Conservation (phyloP, 2,329 filamentous ascomycete genomes). For the Apiospora koreana region DNA sequence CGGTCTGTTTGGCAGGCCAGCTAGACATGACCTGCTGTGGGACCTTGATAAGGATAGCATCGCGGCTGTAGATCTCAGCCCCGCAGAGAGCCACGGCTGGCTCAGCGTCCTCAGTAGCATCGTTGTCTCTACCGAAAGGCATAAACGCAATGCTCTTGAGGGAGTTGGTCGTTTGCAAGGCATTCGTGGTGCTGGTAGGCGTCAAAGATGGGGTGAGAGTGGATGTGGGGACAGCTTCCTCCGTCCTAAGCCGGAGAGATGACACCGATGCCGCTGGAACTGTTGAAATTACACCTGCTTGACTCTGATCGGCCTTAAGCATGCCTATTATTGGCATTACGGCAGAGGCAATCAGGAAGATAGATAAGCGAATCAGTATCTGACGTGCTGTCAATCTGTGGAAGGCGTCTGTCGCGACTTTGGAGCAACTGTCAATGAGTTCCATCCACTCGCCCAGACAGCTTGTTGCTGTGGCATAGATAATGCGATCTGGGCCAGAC, state of each 20-base stretch:
- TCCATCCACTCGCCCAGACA: neutral
- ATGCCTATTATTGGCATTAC: neutral
- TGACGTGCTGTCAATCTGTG: neutral
- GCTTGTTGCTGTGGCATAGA: neutral
- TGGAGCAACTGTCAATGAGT: neutral
- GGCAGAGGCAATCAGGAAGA: neutral
- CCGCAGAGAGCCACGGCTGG: slow-evolving; percentile 42
- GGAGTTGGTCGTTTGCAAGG: slow-evolving; percentile 32
- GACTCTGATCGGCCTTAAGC: neutral
- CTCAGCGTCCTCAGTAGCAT: slow-evolving; percentile 24
- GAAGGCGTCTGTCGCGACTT: neutral
- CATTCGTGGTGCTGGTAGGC: slow-evolving; percentile 32
- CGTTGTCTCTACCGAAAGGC: slow-evolving; percentile 42
- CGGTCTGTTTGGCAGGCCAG: slow-evolving; percentile 59
- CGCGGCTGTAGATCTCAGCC: slow-evolving; percentile 45
- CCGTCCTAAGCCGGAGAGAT: slow-evolving; percentile 22
- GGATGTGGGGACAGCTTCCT: slow-evolving; percentile 25
- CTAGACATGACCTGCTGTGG: slow-evolving; percentile 50
- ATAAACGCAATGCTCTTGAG: slow-evolving; percentile 38
- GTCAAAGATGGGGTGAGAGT: slow-evolving; percentile 26
- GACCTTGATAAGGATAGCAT: slow-evolving; percentile 57
- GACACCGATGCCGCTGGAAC: slow-evolving; percentile 34
- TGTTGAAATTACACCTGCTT: slow-evolving; percentile 27
- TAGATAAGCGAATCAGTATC: neutral
- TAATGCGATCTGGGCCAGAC: neutral